Conservation (phyloP, 75 land plant species). For the Larix kaempferi region DNA sequence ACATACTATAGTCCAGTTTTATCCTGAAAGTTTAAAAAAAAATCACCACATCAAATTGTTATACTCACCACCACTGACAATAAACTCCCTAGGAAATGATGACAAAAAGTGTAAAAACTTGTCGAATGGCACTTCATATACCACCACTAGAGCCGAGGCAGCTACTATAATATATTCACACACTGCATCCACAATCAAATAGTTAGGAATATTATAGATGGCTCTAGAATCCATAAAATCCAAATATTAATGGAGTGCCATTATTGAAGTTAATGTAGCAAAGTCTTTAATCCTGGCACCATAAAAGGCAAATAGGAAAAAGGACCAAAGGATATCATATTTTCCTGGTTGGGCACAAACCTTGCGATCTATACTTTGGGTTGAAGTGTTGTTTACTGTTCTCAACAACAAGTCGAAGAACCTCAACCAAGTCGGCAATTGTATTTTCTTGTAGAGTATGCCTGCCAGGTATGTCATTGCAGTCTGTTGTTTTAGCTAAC, state of each 20-base stretch:
- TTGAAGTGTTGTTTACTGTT: constrained; percentile 80
- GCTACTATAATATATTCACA: constrained; percentile 64
- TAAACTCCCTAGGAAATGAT: constrained; percentile 70
- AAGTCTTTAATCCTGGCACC: neutral
- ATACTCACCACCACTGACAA: constrained; percentile 59
- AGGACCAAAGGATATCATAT: neutral
- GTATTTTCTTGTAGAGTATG: constrained; percentile 3
- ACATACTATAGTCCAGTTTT: neutral
- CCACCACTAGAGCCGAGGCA: constrained; percentile 37
- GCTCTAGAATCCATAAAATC: neutral
- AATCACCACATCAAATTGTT: neutral
- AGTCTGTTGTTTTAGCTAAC: neutral
- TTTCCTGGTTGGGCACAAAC: constrained; percentile 22
- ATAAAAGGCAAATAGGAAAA: constrained; percentile 3
- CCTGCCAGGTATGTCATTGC: neutral
- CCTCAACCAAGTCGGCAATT: constrained; percentile 48
- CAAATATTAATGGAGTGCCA: neutral
- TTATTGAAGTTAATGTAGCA: neutral
- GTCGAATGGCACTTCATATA: constrained; percentile 43
- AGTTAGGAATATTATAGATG: neutral
- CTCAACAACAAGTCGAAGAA: constrained; percentile 61
- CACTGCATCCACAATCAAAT: constrained; percentile 32
- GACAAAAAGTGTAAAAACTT: constrained; percentile 63
- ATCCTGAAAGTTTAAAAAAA: neutral
- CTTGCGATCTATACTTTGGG: constrained; percentile 71